Conservation (phyloP, 768 basidiomycete species). For the Leccinum broughii region DNA sequence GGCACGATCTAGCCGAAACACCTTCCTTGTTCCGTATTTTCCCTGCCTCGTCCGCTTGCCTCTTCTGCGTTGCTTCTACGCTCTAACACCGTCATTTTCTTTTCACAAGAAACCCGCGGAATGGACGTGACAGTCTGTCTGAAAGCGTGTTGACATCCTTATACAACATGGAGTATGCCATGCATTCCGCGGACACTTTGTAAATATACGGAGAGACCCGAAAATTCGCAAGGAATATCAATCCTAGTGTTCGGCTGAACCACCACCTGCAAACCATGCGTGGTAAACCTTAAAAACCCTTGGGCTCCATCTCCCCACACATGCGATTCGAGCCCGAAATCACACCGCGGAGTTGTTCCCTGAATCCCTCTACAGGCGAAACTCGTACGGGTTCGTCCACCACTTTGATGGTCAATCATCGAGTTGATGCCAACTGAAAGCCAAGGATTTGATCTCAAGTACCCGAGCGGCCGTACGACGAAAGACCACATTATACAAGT, state of each 20-base stretch:
- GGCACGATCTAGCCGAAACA: slow-evolving; percentile 19
- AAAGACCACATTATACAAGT: slow-evolving; percentile 2
- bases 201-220: not conserved
- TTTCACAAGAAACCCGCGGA: not conserved
- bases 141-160: not conserved
- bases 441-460: not conserved
- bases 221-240: not conserved
- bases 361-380: not conserved
- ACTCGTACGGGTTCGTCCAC: not conserved
- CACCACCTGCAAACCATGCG: slow-evolving; percentile 2
- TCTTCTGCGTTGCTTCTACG: slow-evolving; percentile 11
- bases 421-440: not conserved
- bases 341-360: not conserved
- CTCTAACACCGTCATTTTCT: slow-evolving; percentile 13
- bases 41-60: slow-evolving; percentile 10
- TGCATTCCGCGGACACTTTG: not conserved
- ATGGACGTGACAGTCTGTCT: not conserved
- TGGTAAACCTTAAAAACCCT: slow-evolving; percentile 1
- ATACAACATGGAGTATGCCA: not conserved
- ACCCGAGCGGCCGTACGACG: slow-evolving; percentile 1
- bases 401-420: not conserved
- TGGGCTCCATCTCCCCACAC: slow-evolving; percentile 2
- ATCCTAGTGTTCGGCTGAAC: not conserved
- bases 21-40: slow-evolving; percentile 20
- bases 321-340: not conserved